phyloP scores from a whole-genome alignment of 176 grass and related monocot species.

The Triticum monococcum region DNA sequence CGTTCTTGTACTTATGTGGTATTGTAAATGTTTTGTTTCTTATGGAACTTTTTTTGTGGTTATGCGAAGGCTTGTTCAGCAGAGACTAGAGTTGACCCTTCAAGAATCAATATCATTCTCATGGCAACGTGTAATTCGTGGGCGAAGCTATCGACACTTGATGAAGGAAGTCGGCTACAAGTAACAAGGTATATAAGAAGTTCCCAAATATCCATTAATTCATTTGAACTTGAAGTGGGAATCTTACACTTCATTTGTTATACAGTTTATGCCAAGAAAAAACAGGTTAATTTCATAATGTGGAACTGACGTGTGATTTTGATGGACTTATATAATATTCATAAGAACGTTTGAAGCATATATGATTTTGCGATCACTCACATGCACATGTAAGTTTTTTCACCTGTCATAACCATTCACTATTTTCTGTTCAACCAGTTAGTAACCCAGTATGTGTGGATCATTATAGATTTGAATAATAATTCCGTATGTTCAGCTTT shows the following conservation, averaged over 20 bases:
- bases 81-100: slow-evolving; percentile 74
- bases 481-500: not conserved
- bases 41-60: slow-evolving; percentile 8
- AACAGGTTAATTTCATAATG: not conserved
- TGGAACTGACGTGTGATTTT: not conserved
- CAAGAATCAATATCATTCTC: slow-evolving; percentile 55
- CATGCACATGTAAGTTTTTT: slow-evolving; percentile 38
- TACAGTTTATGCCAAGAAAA: not conserved
- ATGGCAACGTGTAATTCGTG: slow-evolving; percentile 79
- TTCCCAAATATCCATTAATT: not conserved
- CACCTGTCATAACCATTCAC: not conserved
- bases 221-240: not conserved
- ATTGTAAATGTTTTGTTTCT: not conserved
- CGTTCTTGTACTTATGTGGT: slow-evolving; percentile 13
- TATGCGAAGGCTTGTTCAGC: slow-evolving; percentile 75
- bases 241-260: slow-evolving; percentile 19
- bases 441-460: not conserved
- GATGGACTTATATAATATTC: not conserved
- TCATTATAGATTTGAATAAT: not conserved
- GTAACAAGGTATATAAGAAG: slow-evolving; percentile 43
- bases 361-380: slow-evolving; percentile 3
- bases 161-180: slow-evolving; percentile 96
- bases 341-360: slow-evolving; percentile 19
- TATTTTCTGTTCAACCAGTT: slow-evolving; percentile 2
- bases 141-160: slow-evolving; percentile 87